Conservation (phyloP, 176 grass and related monocot species). For the Carex myosuroides region DNA sequence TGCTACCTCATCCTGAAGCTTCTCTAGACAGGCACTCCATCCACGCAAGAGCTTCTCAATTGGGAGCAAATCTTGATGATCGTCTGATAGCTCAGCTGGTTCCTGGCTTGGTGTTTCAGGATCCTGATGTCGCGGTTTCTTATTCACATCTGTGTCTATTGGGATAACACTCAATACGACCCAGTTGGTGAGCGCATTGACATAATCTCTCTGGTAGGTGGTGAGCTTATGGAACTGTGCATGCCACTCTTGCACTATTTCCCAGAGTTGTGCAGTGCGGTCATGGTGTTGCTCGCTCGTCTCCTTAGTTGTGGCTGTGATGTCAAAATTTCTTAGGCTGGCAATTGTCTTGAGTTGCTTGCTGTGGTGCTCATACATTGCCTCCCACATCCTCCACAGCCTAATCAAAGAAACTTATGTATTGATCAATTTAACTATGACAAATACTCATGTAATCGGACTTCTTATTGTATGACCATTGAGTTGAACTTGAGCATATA, state of each 20-base stretch:
- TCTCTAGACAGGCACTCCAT: slow-evolving; percentile 52
- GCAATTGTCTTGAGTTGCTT: slow-evolving; percentile 40
- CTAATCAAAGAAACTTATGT: slow-evolving; percentile 22
- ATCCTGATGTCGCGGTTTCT: slow-evolving; percentile 9
- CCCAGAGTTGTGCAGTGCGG: slow-evolving; percentile 40
- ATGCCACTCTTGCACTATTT: slow-evolving; percentile 51
- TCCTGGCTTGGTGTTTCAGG: background rate
- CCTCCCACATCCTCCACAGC: slow-evolving; percentile 63
- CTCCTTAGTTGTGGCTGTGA: slow-evolving; percentile 29
- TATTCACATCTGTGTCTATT: slow-evolving; percentile 50
- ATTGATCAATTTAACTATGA: background rate
- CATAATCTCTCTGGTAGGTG: slow-evolving; percentile 44
- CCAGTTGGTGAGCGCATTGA: slow-evolving; percentile 53
- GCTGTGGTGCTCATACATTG: slow-evolving; percentile 44
- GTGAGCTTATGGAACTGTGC: slow-evolving; percentile 48
- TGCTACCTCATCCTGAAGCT: slow-evolving; percentile 36
- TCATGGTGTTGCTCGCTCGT: slow-evolving; percentile 58
- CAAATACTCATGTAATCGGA: background rate
- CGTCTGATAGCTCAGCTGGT: slow-evolving; percentile 16
- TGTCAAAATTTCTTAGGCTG: slow-evolving; percentile 44
- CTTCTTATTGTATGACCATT: background rate
- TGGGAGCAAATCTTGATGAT: slow-evolving; percentile 25
- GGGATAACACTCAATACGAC: slow-evolving; percentile 59
- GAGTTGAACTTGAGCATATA: background rate
- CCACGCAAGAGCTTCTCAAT: slow-evolving; percentile 55